phyloP scores from a whole-genome alignment of 2,329 filamentous ascomycete species.

The Neonectria hederae region DNA sequence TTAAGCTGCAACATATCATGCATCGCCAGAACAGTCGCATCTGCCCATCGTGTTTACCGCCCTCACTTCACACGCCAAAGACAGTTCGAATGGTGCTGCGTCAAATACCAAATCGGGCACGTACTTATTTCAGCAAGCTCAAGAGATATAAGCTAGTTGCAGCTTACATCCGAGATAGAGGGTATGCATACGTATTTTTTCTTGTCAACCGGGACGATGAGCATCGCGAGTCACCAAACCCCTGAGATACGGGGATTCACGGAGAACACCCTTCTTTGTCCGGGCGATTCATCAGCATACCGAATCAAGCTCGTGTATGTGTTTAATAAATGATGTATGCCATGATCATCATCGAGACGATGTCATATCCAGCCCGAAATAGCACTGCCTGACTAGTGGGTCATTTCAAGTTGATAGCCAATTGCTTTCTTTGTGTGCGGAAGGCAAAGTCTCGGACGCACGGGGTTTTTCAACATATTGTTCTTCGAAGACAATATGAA shows the following conservation, averaged over 20 bases:
- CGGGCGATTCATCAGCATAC: not conserved
- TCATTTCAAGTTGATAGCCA: not conserved
- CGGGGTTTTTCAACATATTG: not conserved
- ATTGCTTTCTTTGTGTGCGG: not conserved
- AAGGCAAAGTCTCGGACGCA: not conserved
- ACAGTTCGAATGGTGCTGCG: not conserved
- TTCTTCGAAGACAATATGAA: not conserved
- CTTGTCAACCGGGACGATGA: not conserved
- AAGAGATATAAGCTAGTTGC: constrained; percentile 15
- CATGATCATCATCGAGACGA: not conserved
- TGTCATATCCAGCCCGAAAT: not conserved
- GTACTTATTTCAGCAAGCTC: not conserved
- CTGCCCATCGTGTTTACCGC: not conserved
- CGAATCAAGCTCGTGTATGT: not conserved
- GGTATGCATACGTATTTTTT: not conserved
- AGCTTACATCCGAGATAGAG: constrained; percentile 25
- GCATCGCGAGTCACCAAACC: not conserved
- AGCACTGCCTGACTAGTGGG: not conserved
- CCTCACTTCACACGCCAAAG: not conserved
- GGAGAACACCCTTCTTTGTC: not conserved
- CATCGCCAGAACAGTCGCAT: not conserved
- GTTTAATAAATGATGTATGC: not conserved
- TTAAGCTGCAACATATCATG: not conserved
- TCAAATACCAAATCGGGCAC: not conserved
- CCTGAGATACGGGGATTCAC: not conserved